Evolutionary conservation across 1,284 basidiomycete genomes (phyloP).

Genomic region (Rhodotorula sp.): DNA sequence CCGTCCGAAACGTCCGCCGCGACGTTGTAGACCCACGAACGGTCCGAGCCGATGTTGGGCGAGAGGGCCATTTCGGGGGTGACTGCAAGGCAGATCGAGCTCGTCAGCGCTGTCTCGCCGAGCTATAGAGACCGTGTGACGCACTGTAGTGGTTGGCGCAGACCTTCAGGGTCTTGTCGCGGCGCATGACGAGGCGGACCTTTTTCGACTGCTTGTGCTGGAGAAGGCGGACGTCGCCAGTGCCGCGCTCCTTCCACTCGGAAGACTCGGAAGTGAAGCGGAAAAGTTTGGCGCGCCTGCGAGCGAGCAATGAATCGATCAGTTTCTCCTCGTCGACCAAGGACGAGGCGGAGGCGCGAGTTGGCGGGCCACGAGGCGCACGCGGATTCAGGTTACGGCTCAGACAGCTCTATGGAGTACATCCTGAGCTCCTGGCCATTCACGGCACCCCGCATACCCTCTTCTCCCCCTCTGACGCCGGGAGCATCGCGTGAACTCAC

Average conservation of each 20-base stretch:
- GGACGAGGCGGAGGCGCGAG: too few species aligned
- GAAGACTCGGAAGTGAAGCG: constrained; percentile 76
- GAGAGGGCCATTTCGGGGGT: constrained; percentile 87
- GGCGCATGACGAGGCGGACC: constrained; percentile 95
- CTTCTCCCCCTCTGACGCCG: neutral
- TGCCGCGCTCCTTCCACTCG: constrained; percentile 98
- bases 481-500: constrained; percentile 56
- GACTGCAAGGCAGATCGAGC: constrained; percentile 57
- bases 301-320: neutral
- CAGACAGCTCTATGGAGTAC: too few species aligned
- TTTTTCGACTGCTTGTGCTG: constrained; percentile 86
- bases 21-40: constrained; percentile 95
- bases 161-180: constrained; percentile 99
- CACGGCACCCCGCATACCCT: too few species aligned
- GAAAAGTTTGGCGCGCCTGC: constrained; percentile 97
- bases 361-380: too few species aligned
- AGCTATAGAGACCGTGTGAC: constrained; percentile 48
- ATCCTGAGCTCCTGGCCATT: too few species aligned
- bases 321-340: neutral
- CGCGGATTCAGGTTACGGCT: too few species aligned
- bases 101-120: neutral
- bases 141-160: constrained; percentile 96
- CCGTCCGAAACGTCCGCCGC: constrained; percentile 90
- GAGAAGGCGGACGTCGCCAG: constrained; percentile 85
- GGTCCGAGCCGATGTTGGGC: constrained; percentile 97